Conservation (phyloP, 805 yeast species). For the Hanseniaspora hatyaiensis region DNA sequence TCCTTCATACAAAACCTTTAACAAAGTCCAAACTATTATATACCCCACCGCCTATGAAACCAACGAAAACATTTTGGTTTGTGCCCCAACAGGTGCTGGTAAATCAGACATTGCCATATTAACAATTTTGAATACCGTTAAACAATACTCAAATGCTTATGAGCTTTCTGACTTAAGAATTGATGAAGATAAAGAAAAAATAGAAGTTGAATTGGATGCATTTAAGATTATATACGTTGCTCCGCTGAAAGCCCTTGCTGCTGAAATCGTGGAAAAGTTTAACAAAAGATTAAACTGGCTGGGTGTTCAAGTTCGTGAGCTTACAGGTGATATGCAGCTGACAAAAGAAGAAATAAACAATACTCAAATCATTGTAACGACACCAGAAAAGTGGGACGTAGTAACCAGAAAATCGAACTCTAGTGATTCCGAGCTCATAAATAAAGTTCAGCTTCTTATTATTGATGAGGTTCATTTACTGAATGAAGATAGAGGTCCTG, state of each 20-base stretch:
- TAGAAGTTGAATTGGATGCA: conserved; percentile 64
- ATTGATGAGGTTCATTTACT: conserved; percentile 94
- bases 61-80: conserved; percentile 86
- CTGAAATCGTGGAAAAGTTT: conserved; percentile 90
- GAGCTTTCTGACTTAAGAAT: conserved; percentile 23
- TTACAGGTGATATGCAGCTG: conserved; percentile 93
- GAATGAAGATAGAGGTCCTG: conserved; percentile 97
- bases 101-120: conserved; percentile 86
- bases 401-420: conserved; percentile 76
- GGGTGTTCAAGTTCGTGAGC: conserved; percentile 73
- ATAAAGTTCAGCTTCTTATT: conserved; percentile 72
- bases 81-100: conserved; percentile 99
- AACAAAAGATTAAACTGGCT: conserved; percentile 67
- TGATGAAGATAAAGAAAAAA: conserved; percentile 36
- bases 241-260: conserved; percentile 86
- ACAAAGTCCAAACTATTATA: conserved; percentile 81
- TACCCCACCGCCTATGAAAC: conserved; percentile 87
- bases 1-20: conserved; percentile 60
- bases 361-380: conserved; percentile 83
- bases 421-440: conserved; percentile 76
- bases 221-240: conserved; percentile 90
- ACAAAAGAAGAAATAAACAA: conserved; percentile 65
- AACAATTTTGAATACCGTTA: conserved; percentile 65
- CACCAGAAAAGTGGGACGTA: conserved; percentile 97
- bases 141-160: conserved; percentile 45